Base-by-base conservation (phyloP, 164 flowering plant genomes). In the Amborella trichopoda region DNA sequence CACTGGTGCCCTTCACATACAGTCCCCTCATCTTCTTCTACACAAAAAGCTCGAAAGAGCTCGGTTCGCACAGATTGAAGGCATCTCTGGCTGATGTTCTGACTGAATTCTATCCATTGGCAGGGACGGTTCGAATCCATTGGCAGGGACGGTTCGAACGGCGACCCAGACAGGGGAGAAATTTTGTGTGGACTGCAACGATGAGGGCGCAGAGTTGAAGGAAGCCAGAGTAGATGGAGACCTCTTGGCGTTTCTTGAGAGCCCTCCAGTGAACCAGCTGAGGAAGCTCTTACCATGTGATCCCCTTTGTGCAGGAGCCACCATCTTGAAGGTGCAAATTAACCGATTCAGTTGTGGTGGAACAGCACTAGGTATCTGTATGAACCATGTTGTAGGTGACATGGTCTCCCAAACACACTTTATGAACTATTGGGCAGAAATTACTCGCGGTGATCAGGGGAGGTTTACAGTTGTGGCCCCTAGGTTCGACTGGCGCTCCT, bases 271-370 rank as follows among this genome's bases (percentile, higher is more conserved):
- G 3, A 17, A 60, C 1, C 23, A 38, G 19, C 17, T 68, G n/a
- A 28, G 44, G 9, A 19, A 38, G 13, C 39, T 68, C 40, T 43
- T 65, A 19, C 73, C 70, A 2, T 36, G 49, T 5, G 52, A 45
- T 10, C 23, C 2, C 25, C 12, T 6, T 17, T 9, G 43, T 22
- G 18, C 20, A 42, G 23, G 42, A 10, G 13, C 26, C 5, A 37
- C 44, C 2, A 10, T 59, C 14, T 46, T 64, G 2, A 59, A 54
- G n/a, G 20, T 75, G 21, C 78, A 77, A 66, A 56, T 50, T 3
- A 77, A 43, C 49, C 24, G 40, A 0, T 75, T 80, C 32, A 54
- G 54, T 2, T 77, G 81, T 36, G 81, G 83, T 8, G 83, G 79
- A 5, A 54, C 75, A 5, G 75, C 77, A 9, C 48, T 80, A 20